A percentile compares a stretch with the other conserved stretches of the same genome.
Evolutionary conservation across 768 basidiomycete genomes (phyloP).

Genomic region (Termitomyces sp.): DNA sequence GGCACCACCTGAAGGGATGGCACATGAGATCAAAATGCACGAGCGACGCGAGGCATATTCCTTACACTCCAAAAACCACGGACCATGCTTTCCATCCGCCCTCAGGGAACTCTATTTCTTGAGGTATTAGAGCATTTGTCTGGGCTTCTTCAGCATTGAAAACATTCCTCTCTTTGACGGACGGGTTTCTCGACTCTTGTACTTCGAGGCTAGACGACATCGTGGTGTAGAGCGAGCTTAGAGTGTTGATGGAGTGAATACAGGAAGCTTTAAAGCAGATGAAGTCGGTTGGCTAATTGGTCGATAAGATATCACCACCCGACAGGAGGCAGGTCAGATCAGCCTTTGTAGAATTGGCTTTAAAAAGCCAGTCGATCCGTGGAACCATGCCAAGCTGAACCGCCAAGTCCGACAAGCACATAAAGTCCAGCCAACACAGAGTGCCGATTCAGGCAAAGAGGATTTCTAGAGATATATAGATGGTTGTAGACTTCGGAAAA

Average conservation of each 20-base stretch:
- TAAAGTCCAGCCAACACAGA: not conserved
- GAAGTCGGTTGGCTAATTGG: not conserved
- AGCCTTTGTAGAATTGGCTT: not conserved
- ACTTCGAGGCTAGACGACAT: not conserved
- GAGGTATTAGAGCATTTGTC: not conserved
- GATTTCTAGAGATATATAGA: not conserved
- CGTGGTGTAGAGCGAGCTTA: not conserved
- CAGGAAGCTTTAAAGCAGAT: not conserved
- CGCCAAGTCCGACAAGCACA: not conserved
- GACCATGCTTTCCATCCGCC: conserved; percentile 21
- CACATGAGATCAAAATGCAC: not conserved
- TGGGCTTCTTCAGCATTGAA: not conserved
- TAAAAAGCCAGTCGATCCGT: not conserved
- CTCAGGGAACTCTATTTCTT: conserved; percentile 12
- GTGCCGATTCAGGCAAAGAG: not conserved
- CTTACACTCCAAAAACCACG: conserved; percentile 21
- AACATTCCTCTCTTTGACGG: not conserved
- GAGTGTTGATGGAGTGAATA: not conserved
- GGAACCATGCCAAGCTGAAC: too few relatives aligned
- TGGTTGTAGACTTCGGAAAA: not conserved
- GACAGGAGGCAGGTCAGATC: not conserved
- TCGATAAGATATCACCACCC: not conserved
- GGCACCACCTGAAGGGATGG: conserved; percentile 14
- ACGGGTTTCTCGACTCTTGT: not conserved
- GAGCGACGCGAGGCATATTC: not conserved